Evolutionary conservation across 805 yeast genomes (phyloP), one percentile per base, ranked within the genome.

Genomic region (Brettanomyces naardenensis): DNA sequence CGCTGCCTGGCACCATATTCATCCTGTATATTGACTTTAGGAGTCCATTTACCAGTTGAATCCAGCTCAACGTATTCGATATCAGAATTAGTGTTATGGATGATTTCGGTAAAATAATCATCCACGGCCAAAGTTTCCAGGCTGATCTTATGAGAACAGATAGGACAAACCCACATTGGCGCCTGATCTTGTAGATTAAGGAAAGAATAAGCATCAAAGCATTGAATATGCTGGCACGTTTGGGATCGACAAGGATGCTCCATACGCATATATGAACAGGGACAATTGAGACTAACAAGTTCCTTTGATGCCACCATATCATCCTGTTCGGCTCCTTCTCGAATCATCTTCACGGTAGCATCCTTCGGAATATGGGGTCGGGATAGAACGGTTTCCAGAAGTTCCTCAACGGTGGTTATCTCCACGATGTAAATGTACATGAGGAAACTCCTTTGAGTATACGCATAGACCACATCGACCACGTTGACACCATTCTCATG

Each of bases 121-220:
- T 85, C 87, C 0, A 88, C 64, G 0, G 81, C 78, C 37, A 92
- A 54, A 43, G 79, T 80, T 13, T 70, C 69, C 13, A 78, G 62
- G 2, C 65, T 59, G 3, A 86, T 61, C 3, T 52, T 53, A 4
- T 59, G 62, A 43, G 72, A 73, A 54, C 98, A 92, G 3, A 86
- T 69, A 0, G 97, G 96, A 53, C 98, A 92, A 36, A 63, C 62
- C 97, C 97, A 90, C 0, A 84, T 74, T 0, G 95, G 82, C 0
- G 83, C 75, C 53, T 82, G 90, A 39, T 68, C 66, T 55, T 90
- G 97, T 31, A 88, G 67, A 50, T 76, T 73, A 7, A 92, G 48
- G 52, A 73, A 92, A 31, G 84, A 74, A 26, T 68, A 56, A 0
- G 85, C 89, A 59, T 92, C 98, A 56, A 89, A 86, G 54, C 97